A percentile compares a stretch with the other conserved stretches of the same genome.
These are phyloP conservation scores for Kodamaea ohmeri DNA, from an alignment of 1,139 yeast species.

Conservation along the genomic window DNA sequence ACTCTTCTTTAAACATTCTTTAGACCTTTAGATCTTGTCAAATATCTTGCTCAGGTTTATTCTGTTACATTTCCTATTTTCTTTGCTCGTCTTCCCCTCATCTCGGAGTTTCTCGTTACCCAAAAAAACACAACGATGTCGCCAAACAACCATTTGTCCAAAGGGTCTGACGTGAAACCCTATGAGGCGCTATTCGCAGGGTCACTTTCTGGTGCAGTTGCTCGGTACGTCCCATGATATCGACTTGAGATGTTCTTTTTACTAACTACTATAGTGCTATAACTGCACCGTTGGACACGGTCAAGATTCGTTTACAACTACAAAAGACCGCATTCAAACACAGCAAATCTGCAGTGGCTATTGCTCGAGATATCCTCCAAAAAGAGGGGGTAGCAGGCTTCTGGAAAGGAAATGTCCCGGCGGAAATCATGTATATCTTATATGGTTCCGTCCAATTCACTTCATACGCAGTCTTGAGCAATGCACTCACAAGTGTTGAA, in stretches of 20 bases:
- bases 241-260: neutral
- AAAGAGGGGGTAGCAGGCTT: slow-evolving; percentile 50
- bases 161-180: slow-evolving; percentile 49
- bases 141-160: slow-evolving; percentile 45
- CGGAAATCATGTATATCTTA: slow-evolving; percentile 75
- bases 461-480: slow-evolving; percentile 58
- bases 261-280: slow-evolving; percentile 42
- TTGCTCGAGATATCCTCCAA: slow-evolving; percentile 26
- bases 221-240: slow-evolving; percentile 36
- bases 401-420: slow-evolving; percentile 97
- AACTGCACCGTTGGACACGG: slow-evolving; percentile 87
- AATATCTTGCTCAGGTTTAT: neutral
- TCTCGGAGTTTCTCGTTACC: neutral
- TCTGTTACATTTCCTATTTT: neutral
- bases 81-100: neutral
- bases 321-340: slow-evolving; percentile 29
- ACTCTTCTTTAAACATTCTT: neutral
- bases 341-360: slow-evolving; percentile 32
- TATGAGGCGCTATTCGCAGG: slow-evolving; percentile 60
- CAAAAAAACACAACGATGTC: neutral
- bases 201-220: slow-evolving; percentile 65
- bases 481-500: slow-evolving; percentile 33
- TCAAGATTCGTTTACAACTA: slow-evolving; percentile 83
- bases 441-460: slow-evolving; percentile 89
- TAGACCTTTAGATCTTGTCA: neutral